Percentiles rank a stretch among this genome's conserved stretches.
Conservation (phyloP, 1,139 yeast species). For the Nadsonia commutata region DNA sequence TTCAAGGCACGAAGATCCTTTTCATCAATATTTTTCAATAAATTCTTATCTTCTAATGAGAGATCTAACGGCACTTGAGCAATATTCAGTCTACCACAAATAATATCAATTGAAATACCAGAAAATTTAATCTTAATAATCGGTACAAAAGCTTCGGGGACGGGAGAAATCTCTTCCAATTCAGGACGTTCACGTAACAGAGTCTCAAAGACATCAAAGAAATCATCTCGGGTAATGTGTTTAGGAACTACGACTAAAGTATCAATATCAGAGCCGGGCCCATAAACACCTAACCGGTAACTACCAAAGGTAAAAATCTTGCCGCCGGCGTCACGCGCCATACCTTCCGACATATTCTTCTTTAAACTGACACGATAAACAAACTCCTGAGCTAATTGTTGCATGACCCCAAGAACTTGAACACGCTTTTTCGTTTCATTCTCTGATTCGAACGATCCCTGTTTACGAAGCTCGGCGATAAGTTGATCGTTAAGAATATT, state of each 20-base stretch:
- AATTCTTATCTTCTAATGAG: constrained; percentile 69
- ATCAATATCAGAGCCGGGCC: constrained; percentile 97
- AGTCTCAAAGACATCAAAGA: constrained; percentile 63
- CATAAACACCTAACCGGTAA: constrained; percentile 86
- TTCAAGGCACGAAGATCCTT: constrained; percentile 76
- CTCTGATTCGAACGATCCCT: constrained; percentile 83
- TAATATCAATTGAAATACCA: constrained; percentile 83
- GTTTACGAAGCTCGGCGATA: constrained; percentile 63
- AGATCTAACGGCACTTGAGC: constrained; percentile 66
- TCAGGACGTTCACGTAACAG: constrained; percentile 59
- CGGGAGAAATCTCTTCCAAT: constrained; percentile 77
- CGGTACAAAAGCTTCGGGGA: constrained; percentile 95
- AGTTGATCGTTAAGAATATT: constrained; percentile 57
- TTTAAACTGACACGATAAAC: constrained; percentile 66
- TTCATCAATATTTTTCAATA: constrained; percentile 77
- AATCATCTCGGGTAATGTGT: constrained; percentile 83
- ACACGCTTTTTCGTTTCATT: constrained; percentile 65
- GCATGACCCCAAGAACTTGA: constrained; percentile 57
- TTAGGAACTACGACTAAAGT: constrained; percentile 91
- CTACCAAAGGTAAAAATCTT: constrained; percentile 93
- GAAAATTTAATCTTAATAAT: constrained; percentile 75
- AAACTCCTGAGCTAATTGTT: constrained; percentile 60
- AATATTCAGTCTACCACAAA: constrained; percentile 67
- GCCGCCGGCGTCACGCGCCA: constrained; percentile 97
- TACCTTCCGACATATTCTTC: constrained; percentile 90